Percentiles rank a stretch among this genome's conserved stretches.
Evolutionary conservation across 1,284 basidiomycete species (phyloP).

Genomic region (Volvariella surrecta): DNA sequence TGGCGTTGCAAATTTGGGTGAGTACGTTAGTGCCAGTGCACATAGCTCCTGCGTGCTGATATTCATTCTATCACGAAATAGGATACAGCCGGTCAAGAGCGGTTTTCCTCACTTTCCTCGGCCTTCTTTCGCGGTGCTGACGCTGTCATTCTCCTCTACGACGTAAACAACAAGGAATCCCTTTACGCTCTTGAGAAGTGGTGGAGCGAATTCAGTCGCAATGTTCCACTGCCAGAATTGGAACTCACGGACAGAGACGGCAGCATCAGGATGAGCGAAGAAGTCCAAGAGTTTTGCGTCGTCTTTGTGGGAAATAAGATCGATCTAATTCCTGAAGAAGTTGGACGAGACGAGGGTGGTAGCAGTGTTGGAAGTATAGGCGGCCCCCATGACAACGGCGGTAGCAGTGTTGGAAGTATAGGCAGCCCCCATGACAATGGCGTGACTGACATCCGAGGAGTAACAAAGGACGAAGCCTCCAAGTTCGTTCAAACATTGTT

Average conservation of each 20-base stretch:
- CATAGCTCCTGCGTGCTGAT: constrained; percentile 9
- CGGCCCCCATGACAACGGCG: constrained; percentile 9
- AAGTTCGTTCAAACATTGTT: constrained; percentile 51
- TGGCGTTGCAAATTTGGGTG: constrained; percentile 77
- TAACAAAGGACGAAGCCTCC: constrained; percentile 23
- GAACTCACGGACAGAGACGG: no score
- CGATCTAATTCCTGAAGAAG: constrained; percentile 32
- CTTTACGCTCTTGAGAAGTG: constrained; percentile 55
- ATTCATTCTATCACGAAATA: constrained; percentile 16
- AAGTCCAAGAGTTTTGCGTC: constrained; percentile 57
- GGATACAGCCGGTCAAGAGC: constrained; percentile 79
- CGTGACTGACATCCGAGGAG: neutral
- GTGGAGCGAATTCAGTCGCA: constrained; percentile 67
- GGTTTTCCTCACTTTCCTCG: constrained; percentile 70
- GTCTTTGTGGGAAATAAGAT: constrained; percentile 77
- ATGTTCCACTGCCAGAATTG: constrained; percentile 50
- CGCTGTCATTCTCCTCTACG: constrained; percentile 74
- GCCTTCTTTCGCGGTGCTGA: constrained; percentile 82
- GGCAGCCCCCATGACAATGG: no score
- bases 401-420: no score
- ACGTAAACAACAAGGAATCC: constrained; percentile 57
- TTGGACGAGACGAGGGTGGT: constrained; percentile 3
- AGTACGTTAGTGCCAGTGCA: constrained; percentile 17
- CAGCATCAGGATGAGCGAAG: constrained; percentile 22
- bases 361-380: no score